These are phyloP conservation scores for Sicyos edulis DNA, from an alignment of 306 rosid genomes.

Conservation along the genomic window DNA sequence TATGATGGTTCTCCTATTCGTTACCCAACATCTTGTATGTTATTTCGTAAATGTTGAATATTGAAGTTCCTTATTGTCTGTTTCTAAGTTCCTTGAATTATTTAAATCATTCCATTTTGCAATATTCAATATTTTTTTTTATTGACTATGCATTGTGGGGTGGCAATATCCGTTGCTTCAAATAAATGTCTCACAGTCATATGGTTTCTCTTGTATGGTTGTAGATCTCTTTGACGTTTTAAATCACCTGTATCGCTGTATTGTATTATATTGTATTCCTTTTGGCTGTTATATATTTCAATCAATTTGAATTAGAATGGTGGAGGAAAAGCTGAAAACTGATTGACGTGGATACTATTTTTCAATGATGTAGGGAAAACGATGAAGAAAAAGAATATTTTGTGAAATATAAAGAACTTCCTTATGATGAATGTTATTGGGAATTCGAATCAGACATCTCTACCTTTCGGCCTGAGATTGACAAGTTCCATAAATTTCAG, in stretches of 20 bases:
- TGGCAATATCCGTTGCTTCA: not conserved
- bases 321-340: constrained; percentile 28
- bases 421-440: constrained; percentile 95
- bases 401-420: constrained; percentile 94
- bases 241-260: not conserved
- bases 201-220: constrained; percentile 10
- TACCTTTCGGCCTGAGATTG: constrained; percentile 91
- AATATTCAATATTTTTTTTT: not conserved
- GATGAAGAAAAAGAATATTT: constrained; percentile 73
- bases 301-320: constrained; percentile 13
- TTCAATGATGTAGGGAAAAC: constrained; percentile 55
- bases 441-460: constrained; percentile 83
- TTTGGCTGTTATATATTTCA: not conserved
- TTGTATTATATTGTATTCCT: not conserved
- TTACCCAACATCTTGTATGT: not conserved
- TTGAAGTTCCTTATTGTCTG: not conserved
- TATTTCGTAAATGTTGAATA: not conserved
- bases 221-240: not conserved
- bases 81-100: not conserved
- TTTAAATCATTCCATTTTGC: not conserved
- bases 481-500: constrained; percentile 61
- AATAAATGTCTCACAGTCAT: not conserved
- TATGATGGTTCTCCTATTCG: not conserved
- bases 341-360: constrained; percentile 17
- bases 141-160: not conserved